Evolutionary conservation across 352 stramenopile species (phyloP).

Genomic region (Globisporangium viniferum): DNA sequence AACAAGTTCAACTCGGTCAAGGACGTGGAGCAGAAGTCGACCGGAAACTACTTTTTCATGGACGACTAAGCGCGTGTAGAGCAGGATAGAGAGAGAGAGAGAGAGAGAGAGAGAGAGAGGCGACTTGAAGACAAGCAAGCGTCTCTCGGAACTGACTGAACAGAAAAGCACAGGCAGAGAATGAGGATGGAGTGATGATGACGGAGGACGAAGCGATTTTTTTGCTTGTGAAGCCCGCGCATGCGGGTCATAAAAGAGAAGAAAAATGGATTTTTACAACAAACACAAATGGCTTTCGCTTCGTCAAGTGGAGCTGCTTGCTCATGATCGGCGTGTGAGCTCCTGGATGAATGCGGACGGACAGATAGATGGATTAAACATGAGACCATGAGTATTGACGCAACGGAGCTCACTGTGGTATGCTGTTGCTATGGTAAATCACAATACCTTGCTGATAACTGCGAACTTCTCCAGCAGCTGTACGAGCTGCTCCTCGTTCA

Average conservation of each 20-base stretch:
- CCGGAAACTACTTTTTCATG: slow-evolving; percentile 99
- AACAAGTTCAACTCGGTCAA: slow-evolving; percentile 96
- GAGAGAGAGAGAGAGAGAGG: slow-evolving; percentile 4
- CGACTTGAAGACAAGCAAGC: neutral
- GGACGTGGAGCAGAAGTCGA: slow-evolving; percentile 97
- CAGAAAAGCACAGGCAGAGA: neutral
- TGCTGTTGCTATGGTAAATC: neutral
- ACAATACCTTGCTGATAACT: slow-evolving; percentile 28
- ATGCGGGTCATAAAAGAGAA: neutral
- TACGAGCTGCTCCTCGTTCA: slow-evolving; percentile 36
- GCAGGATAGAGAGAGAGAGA: slow-evolving; percentile 7
- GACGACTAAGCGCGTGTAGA: slow-evolving; percentile 81
- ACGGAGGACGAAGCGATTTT: neutral
- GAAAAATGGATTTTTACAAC: slow-evolving; percentile 9
- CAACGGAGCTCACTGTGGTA: neutral
- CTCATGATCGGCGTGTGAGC: slow-evolving; percentile 16
- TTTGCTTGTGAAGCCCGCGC: slow-evolving; percentile 14
- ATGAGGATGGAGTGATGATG: neutral
- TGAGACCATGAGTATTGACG: neutral
- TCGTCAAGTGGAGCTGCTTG: neutral
- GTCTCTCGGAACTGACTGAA: neutral
- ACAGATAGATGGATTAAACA: neutral
- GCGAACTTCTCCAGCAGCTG: slow-evolving; percentile 37
- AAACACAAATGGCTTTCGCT: neutral
- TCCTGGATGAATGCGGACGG: slow-evolving; percentile 11